phyloP scores from a whole-genome alignment of 2,329 filamentous ascomycete genomes.

The Xylariaceae sp. region DNA sequence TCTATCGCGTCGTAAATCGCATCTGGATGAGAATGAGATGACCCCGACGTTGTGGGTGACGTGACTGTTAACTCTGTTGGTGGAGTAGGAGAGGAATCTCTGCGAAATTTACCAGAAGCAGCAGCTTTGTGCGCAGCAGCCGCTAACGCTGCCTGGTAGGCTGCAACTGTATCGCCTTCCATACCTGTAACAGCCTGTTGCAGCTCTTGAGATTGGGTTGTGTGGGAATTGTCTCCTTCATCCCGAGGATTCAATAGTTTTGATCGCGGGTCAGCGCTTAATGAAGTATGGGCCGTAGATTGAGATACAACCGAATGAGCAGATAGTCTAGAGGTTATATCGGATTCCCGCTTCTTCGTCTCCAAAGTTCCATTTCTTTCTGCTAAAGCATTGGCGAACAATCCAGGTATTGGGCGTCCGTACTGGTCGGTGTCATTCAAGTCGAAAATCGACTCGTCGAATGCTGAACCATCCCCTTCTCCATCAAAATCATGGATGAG shows the following conservation, averaged over 20 bases:
- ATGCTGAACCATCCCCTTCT: constrained; percentile 61
- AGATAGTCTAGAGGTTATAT: constrained; percentile 54
- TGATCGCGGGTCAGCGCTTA: constrained; percentile 47
- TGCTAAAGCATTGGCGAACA: constrained; percentile 61
- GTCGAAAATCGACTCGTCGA: constrained; percentile 79
- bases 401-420: constrained; percentile 65
- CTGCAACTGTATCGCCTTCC: constrained; percentile 51
- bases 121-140: constrained; percentile 80
- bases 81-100: constrained; percentile 57
- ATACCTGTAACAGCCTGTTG: constrained; percentile 21
- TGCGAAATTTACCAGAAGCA: constrained; percentile 75
- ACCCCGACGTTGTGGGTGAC: constrained; percentile 45
- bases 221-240: constrained; percentile 16
- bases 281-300: constrained; percentile 61
- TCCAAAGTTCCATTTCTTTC: constrained; percentile 48
- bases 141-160: constrained; percentile 84
- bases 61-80: constrained; percentile 46
- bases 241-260: constrained; percentile 28
- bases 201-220: constrained; percentile 28
- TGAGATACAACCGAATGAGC: constrained; percentile 51
- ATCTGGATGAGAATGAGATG: constrained; percentile 34
- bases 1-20: constrained; percentile 34
- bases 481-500: constrained; percentile 60
- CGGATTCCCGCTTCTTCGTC: constrained; percentile 53
- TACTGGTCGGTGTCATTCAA: constrained; percentile 69